A percentile compares a stretch with the other conserved stretches of the same genome.
Conservation (phyloP, 2,329 filamentous ascomycete genomes). For the Cladosporium sp. region DNA sequence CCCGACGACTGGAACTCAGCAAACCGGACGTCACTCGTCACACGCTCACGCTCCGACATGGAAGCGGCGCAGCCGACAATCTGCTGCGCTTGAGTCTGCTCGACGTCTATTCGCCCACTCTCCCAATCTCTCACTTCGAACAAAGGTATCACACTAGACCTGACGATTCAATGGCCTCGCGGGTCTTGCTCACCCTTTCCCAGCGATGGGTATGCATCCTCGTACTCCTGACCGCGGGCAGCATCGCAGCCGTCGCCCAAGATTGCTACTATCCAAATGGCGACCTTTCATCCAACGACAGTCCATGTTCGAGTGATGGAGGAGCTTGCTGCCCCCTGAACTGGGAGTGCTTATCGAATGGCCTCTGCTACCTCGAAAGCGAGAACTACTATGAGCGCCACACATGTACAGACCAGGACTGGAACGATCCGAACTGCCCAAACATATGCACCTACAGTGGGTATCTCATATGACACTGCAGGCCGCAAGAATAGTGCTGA, state of each 20-base stretch:
- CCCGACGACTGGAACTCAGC: neutral
- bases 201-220: neutral
- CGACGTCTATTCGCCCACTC: neutral
- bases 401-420: conserved; percentile 31
- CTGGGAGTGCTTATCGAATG: conserved; percentile 32
- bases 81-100: neutral
- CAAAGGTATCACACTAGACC: neutral
- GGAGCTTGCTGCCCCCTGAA: conserved; percentile 31
- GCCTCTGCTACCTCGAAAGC: conserved; percentile 27
- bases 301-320: conserved; percentile 23
- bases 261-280: conserved; percentile 36
- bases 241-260: conserved; percentile 17
- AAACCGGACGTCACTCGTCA: neutral
- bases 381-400: conserved; percentile 27
- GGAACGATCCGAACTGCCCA: conserved; percentile 16
- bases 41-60: neutral
- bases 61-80: neutral
- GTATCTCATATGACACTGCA: neutral
- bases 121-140: too few species aligned
- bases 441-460: neutral
- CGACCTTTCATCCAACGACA: conserved; percentile 21
- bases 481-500: neutral
- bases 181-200: neutral
- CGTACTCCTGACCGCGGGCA: neutral
- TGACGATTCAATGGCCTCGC: neutral